Base-by-base conservation (phyloP, 768 basidiomycete genomes). In the Aureoboletus auriporus region DNA sequence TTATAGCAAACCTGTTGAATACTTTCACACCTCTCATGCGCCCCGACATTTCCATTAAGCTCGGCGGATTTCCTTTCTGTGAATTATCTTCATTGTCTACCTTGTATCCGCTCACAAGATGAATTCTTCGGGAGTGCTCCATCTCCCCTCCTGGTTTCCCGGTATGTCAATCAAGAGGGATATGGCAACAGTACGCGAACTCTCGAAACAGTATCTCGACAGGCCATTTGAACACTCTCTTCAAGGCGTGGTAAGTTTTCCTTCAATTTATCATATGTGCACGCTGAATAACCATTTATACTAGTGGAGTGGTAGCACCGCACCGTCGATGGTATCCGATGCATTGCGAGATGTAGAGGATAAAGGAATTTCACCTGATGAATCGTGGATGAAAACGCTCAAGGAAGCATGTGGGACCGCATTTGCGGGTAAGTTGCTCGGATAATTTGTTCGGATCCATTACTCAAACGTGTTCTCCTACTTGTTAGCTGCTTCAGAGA, bases 81-180 rank as follows among this genome's bases (percentile, higher is more conserved):
- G 40, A 35, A 48, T 39, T 2, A 0, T 13, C 4, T 23, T 23
- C 41, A 7, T 27, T 8, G 3, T 12, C 26, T 14, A 4, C 12
- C 37, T 2, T 46, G 20, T 10, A 1, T 10, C 30, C 3, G 30
- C 9, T 31, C 30, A 31, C 16, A 23, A 11, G 4, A 37, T 20
- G 8, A 23, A 23, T 20, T 37, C 7, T 17, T 37, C 30, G 20
- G 6, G 1, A 52, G 51, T 52, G n/a, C 31, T 50, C 3, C 3
- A 35, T 10, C 30, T 53, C 5, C 49, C 52, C 0, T 37, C 49
- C 1, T 55, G 54, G 53, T 34, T 53, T 12, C 51, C 51, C 7
- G 43, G 47, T 1, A 23, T 23, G 20, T 23, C 20, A 23, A 23
- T 23, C 20, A 23, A 23, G 20, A 23, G 4, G 20, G 20, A 53